A percentile compares a stretch with the other conserved stretches of the same genome.
These are phyloP conservation scores for Quercus berberidifolia DNA, from an alignment of 306 rosid species.

Conservation along the genomic window DNA sequence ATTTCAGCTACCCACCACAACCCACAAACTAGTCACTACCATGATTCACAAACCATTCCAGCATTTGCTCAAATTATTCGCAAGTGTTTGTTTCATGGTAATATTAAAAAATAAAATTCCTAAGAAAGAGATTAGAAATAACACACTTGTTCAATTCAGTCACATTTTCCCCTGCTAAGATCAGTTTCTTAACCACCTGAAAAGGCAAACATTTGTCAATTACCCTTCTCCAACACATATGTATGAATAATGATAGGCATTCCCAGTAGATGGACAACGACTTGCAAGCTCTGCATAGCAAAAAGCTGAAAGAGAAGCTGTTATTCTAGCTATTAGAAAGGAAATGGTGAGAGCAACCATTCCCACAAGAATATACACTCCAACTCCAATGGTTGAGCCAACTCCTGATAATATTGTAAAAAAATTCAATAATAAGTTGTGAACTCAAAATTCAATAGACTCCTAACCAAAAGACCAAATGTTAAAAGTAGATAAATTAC, in stretches of 20 bases:
- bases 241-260: conserved; percentile 92
- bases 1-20: too few species aligned
- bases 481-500: not conserved
- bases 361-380: conserved; percentile 94
- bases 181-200: conserved; percentile 81
- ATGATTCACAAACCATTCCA: too few species aligned
- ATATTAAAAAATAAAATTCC: too few species aligned
- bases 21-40: too few species aligned
- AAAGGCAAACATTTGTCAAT: conserved; percentile 4
- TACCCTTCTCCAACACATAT: conserved; percentile 72
- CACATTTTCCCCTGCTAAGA: conserved; percentile 69
- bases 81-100: too few species aligned
- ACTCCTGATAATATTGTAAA: conserved; percentile 48
- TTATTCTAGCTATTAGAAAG: conserved; percentile 81
- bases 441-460: too few species aligned
- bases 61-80: too few species aligned
- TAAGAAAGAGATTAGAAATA: not conserved
- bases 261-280: conserved; percentile 92
- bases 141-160: conserved; percentile 60
- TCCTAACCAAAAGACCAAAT: not conserved
- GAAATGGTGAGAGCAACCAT: conserved; percentile 77
- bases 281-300: conserved; percentile 95
- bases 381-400: conserved; percentile 91
- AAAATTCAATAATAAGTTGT: not conserved
- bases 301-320: conserved; percentile 89